Evolutionary conservation across 495 filamentous ascomycete genomes (phyloP).

Genomic region (Podospora pseudocomata): DNA sequence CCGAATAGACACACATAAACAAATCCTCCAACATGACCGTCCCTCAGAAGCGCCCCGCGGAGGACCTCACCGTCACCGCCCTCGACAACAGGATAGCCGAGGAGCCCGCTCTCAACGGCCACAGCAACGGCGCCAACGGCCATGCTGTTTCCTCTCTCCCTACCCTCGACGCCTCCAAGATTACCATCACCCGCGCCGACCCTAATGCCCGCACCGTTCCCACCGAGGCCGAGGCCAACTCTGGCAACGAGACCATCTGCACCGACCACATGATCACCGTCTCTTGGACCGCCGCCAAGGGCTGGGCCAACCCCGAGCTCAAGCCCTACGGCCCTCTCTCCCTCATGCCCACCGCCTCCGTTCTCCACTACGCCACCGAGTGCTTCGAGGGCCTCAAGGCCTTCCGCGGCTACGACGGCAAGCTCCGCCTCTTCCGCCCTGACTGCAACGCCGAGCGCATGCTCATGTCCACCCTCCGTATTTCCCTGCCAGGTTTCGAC

Average conservation of each 20-base stretch:
- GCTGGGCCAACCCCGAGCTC: constrained; percentile 77
- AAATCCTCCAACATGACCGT: constrained; percentile 15
- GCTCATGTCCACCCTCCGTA: constrained; percentile 64
- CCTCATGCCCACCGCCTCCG: constrained; percentile 80
- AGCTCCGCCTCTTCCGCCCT: constrained; percentile 81
- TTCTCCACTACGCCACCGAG: constrained; percentile 85
- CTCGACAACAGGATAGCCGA: constrained; percentile 40
- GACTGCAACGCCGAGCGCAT: constrained; percentile 73
- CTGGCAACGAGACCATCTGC: constrained; percentile 55
- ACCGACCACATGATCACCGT: constrained; percentile 90
- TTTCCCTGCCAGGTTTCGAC: constrained; percentile 73
- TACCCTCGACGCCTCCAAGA: constrained; percentile 66
- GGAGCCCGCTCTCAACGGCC: constrained; percentile 26
- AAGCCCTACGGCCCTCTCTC: constrained; percentile 75
- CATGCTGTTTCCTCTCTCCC: constrained; percentile 25
- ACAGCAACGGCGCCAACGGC: constrained; percentile 29
- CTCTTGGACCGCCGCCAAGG: constrained; percentile 60
- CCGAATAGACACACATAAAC: constrained; percentile 22
- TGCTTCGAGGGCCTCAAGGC: constrained; percentile 91
- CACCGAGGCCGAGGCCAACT: constrained; percentile 45
- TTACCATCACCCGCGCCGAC: constrained; percentile 62
- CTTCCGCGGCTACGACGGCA: constrained; percentile 78
- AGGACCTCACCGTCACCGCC: constrained; percentile 42
- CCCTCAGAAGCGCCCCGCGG: constrained; percentile 17
- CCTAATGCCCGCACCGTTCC: constrained; percentile 66